Percentiles rank a stretch among this genome's conserved stretches.
Evolutionary conservation across 352 stramenopile genomes (phyloP).

Genomic region (Globisporangium spiculum): DNA sequence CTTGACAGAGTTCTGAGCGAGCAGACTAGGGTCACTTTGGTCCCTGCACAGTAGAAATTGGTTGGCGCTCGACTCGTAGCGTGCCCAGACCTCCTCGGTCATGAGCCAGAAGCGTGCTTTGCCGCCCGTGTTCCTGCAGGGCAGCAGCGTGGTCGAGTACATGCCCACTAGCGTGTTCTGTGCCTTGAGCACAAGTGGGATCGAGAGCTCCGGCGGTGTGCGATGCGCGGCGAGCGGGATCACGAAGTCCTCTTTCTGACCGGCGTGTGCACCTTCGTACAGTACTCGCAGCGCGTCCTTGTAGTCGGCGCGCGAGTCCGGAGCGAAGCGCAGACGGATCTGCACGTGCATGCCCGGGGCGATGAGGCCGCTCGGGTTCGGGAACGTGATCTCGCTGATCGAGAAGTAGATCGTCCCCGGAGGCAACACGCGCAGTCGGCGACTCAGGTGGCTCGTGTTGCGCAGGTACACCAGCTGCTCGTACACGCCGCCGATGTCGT

Average conservation of each 20-base stretch:
- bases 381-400: constrained; percentile 49
- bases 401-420: constrained; percentile 66
- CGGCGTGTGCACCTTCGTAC: constrained; percentile 37
- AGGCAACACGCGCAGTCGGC: constrained; percentile 59
- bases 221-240: constrained; percentile 51
- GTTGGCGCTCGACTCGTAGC: constrained; percentile 27
- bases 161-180: constrained; percentile 64
- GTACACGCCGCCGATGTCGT: constrained; percentile 75
- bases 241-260: constrained; percentile 21
- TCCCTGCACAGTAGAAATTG: constrained; percentile 5
- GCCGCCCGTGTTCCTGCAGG: constrained; percentile 61
- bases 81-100: constrained; percentile 47
- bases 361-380: constrained; percentile 50
- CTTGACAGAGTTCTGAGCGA: background rate
- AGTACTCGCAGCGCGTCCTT: constrained; percentile 57
- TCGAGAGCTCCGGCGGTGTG: constrained; percentile 56
- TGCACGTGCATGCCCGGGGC: constrained; percentile 71
- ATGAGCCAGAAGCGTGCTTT: constrained; percentile 72
- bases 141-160: constrained; percentile 37
- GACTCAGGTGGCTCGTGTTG: constrained; percentile 54
- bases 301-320: constrained; percentile 76
- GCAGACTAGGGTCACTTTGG: background rate
- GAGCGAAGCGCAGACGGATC: constrained; percentile 56
- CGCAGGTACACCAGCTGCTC: constrained; percentile 65
- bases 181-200: constrained; percentile 54